Evolutionary conservation across 2,329 filamentous ascomycete species (phyloP), one percentile per base, ranked within the genome.

Genomic region (Parascedosporium putredinis): DNA sequence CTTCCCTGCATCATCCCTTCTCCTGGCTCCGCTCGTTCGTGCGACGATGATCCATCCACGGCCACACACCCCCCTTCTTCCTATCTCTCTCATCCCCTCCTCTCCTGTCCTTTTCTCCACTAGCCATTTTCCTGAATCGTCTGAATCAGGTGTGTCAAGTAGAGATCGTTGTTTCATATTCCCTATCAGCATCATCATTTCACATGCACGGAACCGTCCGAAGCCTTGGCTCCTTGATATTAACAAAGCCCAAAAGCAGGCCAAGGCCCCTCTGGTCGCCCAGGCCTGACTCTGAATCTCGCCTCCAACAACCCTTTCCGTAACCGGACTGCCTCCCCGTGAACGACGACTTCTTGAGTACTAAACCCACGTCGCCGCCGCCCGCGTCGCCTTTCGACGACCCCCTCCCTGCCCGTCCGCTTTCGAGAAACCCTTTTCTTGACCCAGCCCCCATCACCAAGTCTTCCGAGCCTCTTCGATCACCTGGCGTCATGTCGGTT

Each of bases 231-330:
- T 50, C 53, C 44, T 29, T 47, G 49, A 24, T 44, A 51, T 34
- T 53, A 48, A 53, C 53, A 46, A 52, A 51, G 49, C 49, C 44
- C 51, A 49, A 51, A 51, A 46, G 50, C 55, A 61, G 55, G 52
- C 55, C 64, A 64, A 70, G 68, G 65, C 59, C 20, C 34, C 25
- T 31, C 31, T 18, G 46, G 66, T n/a, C n/a, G n/a, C 66, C 49
- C 57, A 58, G 74, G 73, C 57, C 71, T 84, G 62, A 71, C 76
- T 50, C 69, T 84, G 64, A 84, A 81, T 66, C 77, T 89, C 60
- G 82, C 83, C 65, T 89, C 85, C 64, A 89, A 89, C 75, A 90
- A 90, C 63, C 86, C 86, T 54, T 90, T 80, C 60, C 83, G 85
- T 70, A 87, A 87, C 66, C 80, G 83, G 60, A 79, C 82, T 55